Evolutionary conservation across 371 early-diverging fungal species (phyloP), one percentile per base, ranked within the genome.

Genomic region (Basidiobolus meristosporus): DNA sequence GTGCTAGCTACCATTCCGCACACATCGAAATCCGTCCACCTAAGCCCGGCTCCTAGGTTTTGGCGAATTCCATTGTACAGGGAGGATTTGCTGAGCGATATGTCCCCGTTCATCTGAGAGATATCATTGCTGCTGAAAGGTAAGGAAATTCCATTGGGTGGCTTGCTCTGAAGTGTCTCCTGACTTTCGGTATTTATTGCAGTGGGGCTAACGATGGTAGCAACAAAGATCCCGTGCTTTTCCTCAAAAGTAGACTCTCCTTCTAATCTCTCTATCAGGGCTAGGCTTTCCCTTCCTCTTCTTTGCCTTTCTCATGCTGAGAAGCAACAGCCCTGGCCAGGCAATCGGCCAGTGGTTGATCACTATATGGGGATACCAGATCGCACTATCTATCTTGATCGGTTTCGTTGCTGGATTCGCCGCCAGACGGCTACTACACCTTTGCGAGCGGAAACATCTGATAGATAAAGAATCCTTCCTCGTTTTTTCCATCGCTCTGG

Each of bases 51-150:
- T 30, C 7, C n/a, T 41, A 66, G 66, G 59, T 97, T 4, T 53
- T 98, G 38, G 83, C 93, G 40, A 89, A 85, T 60, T 78, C 85
- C 1, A 81, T 96, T 16, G 77, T 96, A 6, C 86, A 87, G 48
- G 96, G 98, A 11, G 65, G 73, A 37, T 95, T 91, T 68, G 93
- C 98, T 1, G 89, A 88, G 46, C 70, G 70, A 40, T 68, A 88
- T 40, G 82, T 98, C 7, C 86, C 92, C 0, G 44, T 54, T 10
- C 52, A 78, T 33, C 62, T 98, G 10, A 77, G 95, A 19, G 53
- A 84, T 41, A 54, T 95, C 6, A 55, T 98, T 14, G 67, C 82
- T 0, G 82, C 82, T 12, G 98, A 98, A 52, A 71, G 68, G 65
- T 63, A 52, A 36, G 26, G 34, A 28, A 20, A 19, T 7, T 2